Percentiles rank a stretch among this genome's conserved stretches.
Conservation (phyloP, 371 early-diverging fungal genomes). For the Cokeromyces recurvatus region DNA sequence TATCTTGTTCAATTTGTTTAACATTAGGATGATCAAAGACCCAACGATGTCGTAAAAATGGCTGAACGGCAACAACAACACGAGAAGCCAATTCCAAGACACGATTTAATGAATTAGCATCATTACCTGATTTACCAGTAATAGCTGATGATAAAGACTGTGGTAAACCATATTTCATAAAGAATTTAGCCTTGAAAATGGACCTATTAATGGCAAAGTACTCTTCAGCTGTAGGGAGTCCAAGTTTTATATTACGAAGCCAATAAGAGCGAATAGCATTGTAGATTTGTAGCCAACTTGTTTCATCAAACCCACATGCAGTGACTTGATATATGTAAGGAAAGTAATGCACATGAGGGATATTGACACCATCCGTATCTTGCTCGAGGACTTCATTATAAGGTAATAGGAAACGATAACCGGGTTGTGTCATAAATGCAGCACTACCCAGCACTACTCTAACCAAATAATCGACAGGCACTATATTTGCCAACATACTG, state of each 20-base stretch:
- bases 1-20: conserved; percentile 10
- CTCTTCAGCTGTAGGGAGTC: conserved; percentile 27
- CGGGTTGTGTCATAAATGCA: conserved; percentile 26
- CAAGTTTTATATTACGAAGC: conserved; percentile 32
- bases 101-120: conserved; percentile 19
- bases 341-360: conserved; percentile 30
- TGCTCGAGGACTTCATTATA: conserved; percentile 38
- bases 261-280: conserved; percentile 36
- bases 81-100: conserved; percentile 31
- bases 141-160: conserved; percentile 31
- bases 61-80: conserved; percentile 31
- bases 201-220: conserved; percentile 38
- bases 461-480: conserved; percentile 53
- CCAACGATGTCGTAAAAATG: conserved; percentile 36
- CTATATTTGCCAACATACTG: conserved; percentile 38
- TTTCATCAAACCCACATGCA: conserved; percentile 13
- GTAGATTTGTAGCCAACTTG: conserved; percentile 34
- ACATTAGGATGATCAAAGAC: conserved; percentile 36
- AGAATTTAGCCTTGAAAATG: conserved; percentile 33
- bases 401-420: conserved; percentile 34
- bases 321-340: conserved; percentile 42
- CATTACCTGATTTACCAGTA: neutral
- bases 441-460: conserved; percentile 32
- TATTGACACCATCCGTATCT: conserved; percentile 14
- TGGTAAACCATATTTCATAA: conserved; percentile 35